Percentiles rank a stretch among this genome's conserved stretches.
Conservation (phyloP, 2,329 filamentous ascomycete genomes). For the Aspergillus fumigatiaffinis region DNA sequence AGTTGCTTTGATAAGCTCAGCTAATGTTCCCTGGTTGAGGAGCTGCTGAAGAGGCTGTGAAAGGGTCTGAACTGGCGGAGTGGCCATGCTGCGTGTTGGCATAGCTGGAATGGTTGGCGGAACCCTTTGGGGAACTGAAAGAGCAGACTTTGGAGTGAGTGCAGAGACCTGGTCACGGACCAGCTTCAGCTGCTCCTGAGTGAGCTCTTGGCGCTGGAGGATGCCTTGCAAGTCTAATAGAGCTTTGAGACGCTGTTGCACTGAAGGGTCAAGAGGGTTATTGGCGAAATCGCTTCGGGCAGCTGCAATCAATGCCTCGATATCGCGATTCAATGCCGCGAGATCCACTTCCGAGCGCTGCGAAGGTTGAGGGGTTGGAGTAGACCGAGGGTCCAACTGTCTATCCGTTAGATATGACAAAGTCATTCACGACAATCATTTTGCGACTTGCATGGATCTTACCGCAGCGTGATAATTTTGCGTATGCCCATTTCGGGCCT, state of each 20-base stretch:
- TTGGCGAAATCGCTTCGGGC: slow-evolving; percentile 71
- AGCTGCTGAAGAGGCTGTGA: slow-evolving; percentile 36
- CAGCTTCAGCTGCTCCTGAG: slow-evolving; percentile 74
- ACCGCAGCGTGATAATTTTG: slow-evolving; percentile 23
- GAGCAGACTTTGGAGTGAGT: slow-evolving; percentile 51
- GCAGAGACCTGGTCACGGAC: slow-evolving; percentile 81
- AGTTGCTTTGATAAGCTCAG: slow-evolving; percentile 43
- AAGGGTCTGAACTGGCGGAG: slow-evolving; percentile 34
- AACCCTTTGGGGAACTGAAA: slow-evolving; percentile 14
- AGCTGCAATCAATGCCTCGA: slow-evolving; percentile 70
- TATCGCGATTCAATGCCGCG: slow-evolving; percentile 76
- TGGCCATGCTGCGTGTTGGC: slow-evolving; percentile 41
- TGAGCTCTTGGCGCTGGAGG: slow-evolving; percentile 72
- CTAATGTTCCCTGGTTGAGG: slow-evolving; percentile 42
- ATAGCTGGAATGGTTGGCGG: slow-evolving; percentile 16
- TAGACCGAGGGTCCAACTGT: slow-evolving; percentile 17
- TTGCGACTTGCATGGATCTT: slow-evolving; percentile 4
- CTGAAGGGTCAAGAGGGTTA: slow-evolving; percentile 69
- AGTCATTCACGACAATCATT: neutral
- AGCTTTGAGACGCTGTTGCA: slow-evolving; percentile 76
- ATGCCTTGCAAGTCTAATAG: slow-evolving; percentile 80
- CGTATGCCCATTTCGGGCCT: slow-evolving; percentile 27
- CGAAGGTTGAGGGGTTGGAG: slow-evolving; percentile 31
- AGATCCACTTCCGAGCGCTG: slow-evolving; percentile 48
- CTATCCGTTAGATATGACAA: slow-evolving; percentile 4